Conservation (phyloP, 2,329 filamentous ascomycete species). For the Fusarium sp. region DNA sequence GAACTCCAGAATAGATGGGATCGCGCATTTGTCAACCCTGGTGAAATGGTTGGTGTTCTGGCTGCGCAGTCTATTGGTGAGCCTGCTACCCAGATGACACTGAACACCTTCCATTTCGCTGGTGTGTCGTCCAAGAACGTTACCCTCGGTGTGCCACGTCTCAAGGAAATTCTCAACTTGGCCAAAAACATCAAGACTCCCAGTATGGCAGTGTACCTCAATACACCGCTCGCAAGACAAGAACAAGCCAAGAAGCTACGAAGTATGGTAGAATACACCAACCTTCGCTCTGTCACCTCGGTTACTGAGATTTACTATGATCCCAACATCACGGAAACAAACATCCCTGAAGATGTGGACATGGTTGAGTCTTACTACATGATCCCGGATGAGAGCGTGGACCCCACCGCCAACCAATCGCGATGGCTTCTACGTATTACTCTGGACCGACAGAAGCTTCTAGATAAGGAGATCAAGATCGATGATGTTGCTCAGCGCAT, state of each 20-base stretch:
- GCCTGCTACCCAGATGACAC: slow-evolving; percentile 98
- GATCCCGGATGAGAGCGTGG: slow-evolving; percentile 79
- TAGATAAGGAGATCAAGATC: slow-evolving; percentile 92
- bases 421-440: slow-evolving; percentile 95
- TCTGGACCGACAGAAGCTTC: slow-evolving; percentile 90
- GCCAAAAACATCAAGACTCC: slow-evolving; percentile 99
- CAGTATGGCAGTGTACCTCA: slow-evolving; percentile 91
- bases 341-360: slow-evolving; percentile 86
- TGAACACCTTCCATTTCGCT: slow-evolving; percentile 99
- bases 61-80: slow-evolving; percentile 99
- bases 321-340: slow-evolving; percentile 85
- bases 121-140: slow-evolving; percentile 99
- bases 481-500: slow-evolving; percentile 90
- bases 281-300: slow-evolving; percentile 87
- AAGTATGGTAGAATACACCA: slow-evolving; percentile 93
- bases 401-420: slow-evolving; percentile 77
- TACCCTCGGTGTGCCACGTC: slow-evolving; percentile 96
- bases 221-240: slow-evolving; percentile 71
- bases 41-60: slow-evolving; percentile 98
- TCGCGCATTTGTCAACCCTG: slow-evolving; percentile 84
- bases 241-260: slow-evolving; percentile 86
- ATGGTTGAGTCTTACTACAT: slow-evolving; percentile 98
- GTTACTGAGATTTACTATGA: slow-evolving; percentile 98
- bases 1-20: slow-evolving; percentile 91
- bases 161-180: slow-evolving; percentile 99